Evolutionary conservation across 1,284 basidiomycete species (phyloP).

Genomic region (Tilletiopsis washingtonensis): DNA sequence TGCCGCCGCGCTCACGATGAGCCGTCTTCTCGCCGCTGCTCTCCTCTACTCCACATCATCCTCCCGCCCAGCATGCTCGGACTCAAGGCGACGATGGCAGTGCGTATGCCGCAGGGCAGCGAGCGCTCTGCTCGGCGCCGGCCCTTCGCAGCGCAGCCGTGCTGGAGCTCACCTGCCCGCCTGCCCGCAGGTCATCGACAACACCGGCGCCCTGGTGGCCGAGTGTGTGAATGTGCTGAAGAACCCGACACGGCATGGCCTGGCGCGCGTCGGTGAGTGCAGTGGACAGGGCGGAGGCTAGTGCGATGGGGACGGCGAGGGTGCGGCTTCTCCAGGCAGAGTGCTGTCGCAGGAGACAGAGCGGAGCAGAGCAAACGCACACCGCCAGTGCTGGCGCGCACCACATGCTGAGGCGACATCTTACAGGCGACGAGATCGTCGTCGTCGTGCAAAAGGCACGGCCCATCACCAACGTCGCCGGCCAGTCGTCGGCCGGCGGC

Average conservation of each 20-base stretch:
- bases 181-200: conserved; percentile 90
- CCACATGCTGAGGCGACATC: too few relatives aligned
- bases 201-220: conserved; percentile 89
- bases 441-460: conserved; percentile 90
- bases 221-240: conserved; percentile 97
- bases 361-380: too few relatives aligned
- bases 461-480: conserved; percentile 54
- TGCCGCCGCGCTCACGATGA: too few relatives aligned
- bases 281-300: too few relatives aligned
- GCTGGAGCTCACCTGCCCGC: too few relatives aligned
- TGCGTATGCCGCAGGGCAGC: conserved; percentile 6
- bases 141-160: background rate
- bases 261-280: conserved; percentile 56
- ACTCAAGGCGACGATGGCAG: conserved; percentile 45
- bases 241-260: conserved; percentile 74
- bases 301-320: too few relatives aligned
- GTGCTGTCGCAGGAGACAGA: too few relatives aligned
- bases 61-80: conserved; percentile 43
- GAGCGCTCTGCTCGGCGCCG: background rate
- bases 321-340: too few relatives aligned
- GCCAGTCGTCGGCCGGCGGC: conserved; percentile 56
- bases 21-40: too few relatives aligned
- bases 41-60: too few relatives aligned
- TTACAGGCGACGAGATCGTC: conserved; percentile 92
- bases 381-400: too few relatives aligned